These are phyloP conservation scores for Lactarius hengduanensis DNA, from an alignment of 768 basidiomycete species.

Conservation along the genomic window DNA sequence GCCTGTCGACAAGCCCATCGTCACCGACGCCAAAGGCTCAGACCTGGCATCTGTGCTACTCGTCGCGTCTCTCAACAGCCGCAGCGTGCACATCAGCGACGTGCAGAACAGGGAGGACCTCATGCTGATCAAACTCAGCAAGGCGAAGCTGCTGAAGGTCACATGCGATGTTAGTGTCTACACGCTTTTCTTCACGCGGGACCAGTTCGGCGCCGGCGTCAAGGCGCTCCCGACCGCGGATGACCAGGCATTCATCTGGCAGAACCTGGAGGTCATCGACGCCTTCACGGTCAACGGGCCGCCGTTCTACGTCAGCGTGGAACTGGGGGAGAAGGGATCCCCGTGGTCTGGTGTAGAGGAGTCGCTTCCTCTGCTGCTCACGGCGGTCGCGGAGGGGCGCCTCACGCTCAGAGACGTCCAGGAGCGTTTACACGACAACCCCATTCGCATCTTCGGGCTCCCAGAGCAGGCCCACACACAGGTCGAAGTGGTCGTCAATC, in stretches of 20 bases:
- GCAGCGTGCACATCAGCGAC: constrained; percentile 88
- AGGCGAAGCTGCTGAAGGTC: constrained; percentile 89
- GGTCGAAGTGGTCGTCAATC: constrained; percentile 89
- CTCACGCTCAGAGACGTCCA: constrained; percentile 83
- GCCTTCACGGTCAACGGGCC: constrained; percentile 86
- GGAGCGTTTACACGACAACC: constrained; percentile 86
- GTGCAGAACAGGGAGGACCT: constrained; percentile 86
- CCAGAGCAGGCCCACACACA: constrained; percentile 84
- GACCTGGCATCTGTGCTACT: constrained; percentile 92
- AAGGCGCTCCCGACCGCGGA: constrained; percentile 66
- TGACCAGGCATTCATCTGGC: constrained; percentile 85
- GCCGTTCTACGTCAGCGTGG: constrained; percentile 72
- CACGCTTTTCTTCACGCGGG: constrained; percentile 81
- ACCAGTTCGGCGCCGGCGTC: constrained; percentile 56
- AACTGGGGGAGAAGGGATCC: constrained; percentile 58
- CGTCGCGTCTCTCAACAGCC: constrained; percentile 87
- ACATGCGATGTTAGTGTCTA: constrained; percentile 96
- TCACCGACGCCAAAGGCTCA: constrained; percentile 90
- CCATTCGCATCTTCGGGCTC: constrained; percentile 85
- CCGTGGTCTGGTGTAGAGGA: constrained; percentile 83
- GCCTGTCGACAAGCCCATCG: constrained; percentile 88
- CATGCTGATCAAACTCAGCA: constrained; percentile 88
- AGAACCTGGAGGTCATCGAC: constrained; percentile 79
- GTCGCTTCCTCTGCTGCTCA: constrained; percentile 81
- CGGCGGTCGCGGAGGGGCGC: constrained; percentile 76